phyloP scores from a whole-genome alignment of 2,329 filamentous ascomycete genomes.

The Ilyonectria sp. region DNA sequence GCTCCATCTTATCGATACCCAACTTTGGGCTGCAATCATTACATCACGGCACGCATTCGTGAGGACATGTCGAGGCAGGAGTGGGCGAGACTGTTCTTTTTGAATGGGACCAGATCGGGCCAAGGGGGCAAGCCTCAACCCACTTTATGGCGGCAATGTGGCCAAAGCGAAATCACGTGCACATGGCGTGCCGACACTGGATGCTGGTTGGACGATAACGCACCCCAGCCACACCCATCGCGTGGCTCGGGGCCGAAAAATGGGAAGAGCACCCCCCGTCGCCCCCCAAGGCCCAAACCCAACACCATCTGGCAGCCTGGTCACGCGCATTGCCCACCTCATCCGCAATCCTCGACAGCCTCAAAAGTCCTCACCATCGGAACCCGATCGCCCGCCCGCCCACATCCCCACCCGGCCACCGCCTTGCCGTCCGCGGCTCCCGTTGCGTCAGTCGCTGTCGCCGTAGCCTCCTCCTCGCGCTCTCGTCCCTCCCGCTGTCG shows the following conservation, averaged over 20 bases:
- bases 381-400: slow-evolving; percentile 39
- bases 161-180: slow-evolving; percentile 37
- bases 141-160: slow-evolving; percentile 33
- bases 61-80: slow-evolving; percentile 31
- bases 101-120: slow-evolving; percentile 28
- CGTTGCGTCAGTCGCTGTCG: slow-evolving; percentile 34
- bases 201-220: slow-evolving; percentile 37
- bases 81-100: slow-evolving; percentile 26
- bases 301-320: slow-evolving; percentile 53
- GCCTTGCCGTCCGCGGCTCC: slow-evolving; percentile 35
- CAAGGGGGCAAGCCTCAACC: slow-evolving; percentile 41
- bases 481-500: slow-evolving; percentile 32
- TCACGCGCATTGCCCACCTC: slow-evolving; percentile 58
- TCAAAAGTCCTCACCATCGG: slow-evolving; percentile 49
- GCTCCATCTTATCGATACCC: not conserved
- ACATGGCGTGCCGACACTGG: not conserved
- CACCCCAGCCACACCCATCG: slow-evolving; percentile 42
- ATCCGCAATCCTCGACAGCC: slow-evolving; percentile 52
- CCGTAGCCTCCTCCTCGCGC: slow-evolving; percentile 38
- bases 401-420: slow-evolving; percentile 36
- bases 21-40: not conserved
- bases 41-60: slow-evolving; percentile 8
- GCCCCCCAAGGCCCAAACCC: slow-evolving; percentile 46
- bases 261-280: slow-evolving; percentile 36
- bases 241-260: slow-evolving; percentile 40